Evolutionary conservation across 2,329 filamentous ascomycete genomes (phyloP).

Genomic region (Nigrospora osmanthi): DNA sequence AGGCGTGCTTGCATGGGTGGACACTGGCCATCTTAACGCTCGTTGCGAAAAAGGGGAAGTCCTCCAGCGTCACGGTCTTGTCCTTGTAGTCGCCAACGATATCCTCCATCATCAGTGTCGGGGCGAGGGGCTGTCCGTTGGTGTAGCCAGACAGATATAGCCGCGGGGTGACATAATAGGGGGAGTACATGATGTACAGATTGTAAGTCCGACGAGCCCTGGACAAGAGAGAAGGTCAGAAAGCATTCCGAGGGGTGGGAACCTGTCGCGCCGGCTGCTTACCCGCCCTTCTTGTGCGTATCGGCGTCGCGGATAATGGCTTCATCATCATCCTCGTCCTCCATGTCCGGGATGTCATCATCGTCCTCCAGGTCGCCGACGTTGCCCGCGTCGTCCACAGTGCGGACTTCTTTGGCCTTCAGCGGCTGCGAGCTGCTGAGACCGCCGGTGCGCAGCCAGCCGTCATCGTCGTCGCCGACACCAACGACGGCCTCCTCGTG

Average conservation of each 20-base stretch:
- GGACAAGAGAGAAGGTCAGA: slow-evolving; percentile 10
- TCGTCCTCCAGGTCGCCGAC: slow-evolving; percentile 70
- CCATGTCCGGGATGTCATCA: slow-evolving; percentile 93
- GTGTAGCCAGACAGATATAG: slow-evolving; percentile 92
- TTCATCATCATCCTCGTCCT: slow-evolving; percentile 83
- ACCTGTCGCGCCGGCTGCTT: slow-evolving; percentile 7
- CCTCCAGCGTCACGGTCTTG: slow-evolving; percentile 96
- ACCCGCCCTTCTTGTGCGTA: slow-evolving; percentile 38
- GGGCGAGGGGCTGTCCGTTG: slow-evolving; percentile 71
- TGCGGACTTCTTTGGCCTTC: slow-evolving; percentile 73
- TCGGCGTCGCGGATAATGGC: slow-evolving; percentile 81
- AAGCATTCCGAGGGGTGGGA: slow-evolving; percentile 1
- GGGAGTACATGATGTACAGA: slow-evolving; percentile 95
- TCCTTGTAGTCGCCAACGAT: slow-evolving; percentile 96
- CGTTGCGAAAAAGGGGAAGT: slow-evolving; percentile 90
- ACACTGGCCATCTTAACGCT: slow-evolving; percentile 94
- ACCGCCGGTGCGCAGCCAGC: slow-evolving; percentile 85
- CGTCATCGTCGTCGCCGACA: slow-evolving; percentile 77
- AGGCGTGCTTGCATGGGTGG: slow-evolving; percentile 94
- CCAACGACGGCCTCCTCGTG: slow-evolving; percentile 80
- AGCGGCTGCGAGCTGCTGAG: slow-evolving; percentile 67
- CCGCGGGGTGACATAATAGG: slow-evolving; percentile 92
- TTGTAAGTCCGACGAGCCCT: slow-evolving; percentile 90
- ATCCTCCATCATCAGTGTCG: slow-evolving; percentile 89
- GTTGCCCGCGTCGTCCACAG: slow-evolving; percentile 83